Evolutionary conservation across 106 monocot genomes (phyloP).

Genomic region (Dendrobium officinale): DNA sequence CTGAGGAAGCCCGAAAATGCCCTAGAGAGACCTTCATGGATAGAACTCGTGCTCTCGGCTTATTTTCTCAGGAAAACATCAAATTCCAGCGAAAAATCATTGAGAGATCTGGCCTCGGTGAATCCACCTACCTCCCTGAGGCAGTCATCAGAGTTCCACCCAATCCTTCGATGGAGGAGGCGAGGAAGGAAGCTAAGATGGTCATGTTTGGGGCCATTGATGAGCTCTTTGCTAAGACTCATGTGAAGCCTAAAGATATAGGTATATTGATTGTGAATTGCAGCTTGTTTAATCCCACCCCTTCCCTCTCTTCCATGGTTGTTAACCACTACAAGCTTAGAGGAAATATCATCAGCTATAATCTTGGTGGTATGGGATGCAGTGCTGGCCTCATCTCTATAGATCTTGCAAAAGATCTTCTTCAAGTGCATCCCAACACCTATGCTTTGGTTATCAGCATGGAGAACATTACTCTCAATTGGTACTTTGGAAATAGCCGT

Average conservation of each 20-base stretch:
- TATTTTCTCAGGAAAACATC: not conserved
- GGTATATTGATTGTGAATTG: constrained; percentile 32
- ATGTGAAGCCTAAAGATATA: constrained; percentile 22
- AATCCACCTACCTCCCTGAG: constrained; percentile 11
- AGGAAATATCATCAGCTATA: constrained; percentile 28
- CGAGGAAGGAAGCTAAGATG: constrained; percentile 1
- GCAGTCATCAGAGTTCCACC: constrained; percentile 4
- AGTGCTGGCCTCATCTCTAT: constrained; percentile 32
- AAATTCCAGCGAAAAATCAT: constrained; percentile 16
- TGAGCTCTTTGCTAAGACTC: constrained; percentile 27
- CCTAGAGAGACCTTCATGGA: constrained; percentile 9
- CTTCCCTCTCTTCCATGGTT: constrained; percentile 30
- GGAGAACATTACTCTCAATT: constrained; percentile 33
- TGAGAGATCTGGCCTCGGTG: constrained; percentile 15
- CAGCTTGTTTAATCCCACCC: constrained; percentile 38
- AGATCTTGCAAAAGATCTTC: constrained; percentile 27
- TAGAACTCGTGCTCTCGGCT: not conserved
- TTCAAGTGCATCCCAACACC: constrained; percentile 15
- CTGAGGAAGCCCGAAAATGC: constrained; percentile 7
- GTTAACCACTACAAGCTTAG: constrained; percentile 34
- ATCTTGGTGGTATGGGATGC: constrained; percentile 34
- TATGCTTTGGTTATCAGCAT: constrained; percentile 26
- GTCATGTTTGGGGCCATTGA: constrained; percentile 36
- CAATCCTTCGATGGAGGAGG: constrained; percentile 5
- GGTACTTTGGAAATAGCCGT: constrained; percentile 27